Conservation (phyloP, 2,329 filamentous ascomycete genomes). For the Metarhizium album region DNA sequence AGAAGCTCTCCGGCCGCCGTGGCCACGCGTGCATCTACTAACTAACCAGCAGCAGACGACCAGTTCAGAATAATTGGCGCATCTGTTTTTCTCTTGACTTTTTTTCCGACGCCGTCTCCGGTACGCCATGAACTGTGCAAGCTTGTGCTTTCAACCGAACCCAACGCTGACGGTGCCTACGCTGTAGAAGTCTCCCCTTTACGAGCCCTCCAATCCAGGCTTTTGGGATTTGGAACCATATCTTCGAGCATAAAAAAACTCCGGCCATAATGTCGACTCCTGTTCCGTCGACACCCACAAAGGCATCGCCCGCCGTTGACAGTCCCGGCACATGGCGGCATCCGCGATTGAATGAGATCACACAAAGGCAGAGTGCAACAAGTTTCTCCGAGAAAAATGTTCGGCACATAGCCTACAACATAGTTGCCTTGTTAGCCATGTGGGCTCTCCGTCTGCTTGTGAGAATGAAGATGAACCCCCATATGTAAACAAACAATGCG, state of each 20-base stretch:
- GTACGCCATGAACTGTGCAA: background rate
- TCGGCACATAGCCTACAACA: slow-evolving; percentile 58
- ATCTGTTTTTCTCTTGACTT: background rate
- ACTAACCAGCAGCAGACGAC: slow-evolving; percentile 21
- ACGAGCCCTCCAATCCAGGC: background rate
- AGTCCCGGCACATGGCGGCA: slow-evolving; percentile 82
- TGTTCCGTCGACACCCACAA: slow-evolving; percentile 27
- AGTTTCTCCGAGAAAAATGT: slow-evolving; percentile 73
- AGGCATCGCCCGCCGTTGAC: slow-evolving; percentile 30
- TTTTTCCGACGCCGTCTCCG: background rate
- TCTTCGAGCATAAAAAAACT: no score
- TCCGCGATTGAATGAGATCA: slow-evolving; percentile 79
- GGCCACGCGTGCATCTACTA: slow-evolving; percentile 21
- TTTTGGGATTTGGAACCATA: background rate
- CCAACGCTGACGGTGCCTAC: background rate
- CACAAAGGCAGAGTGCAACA: slow-evolving; percentile 64
- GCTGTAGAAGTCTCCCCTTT: background rate
- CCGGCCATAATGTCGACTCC: slow-evolving; percentile 19
- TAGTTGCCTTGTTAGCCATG: slow-evolving; percentile 32
- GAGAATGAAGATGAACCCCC: slow-evolving; percentile 25
- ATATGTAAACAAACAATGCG: slow-evolving; percentile 24
- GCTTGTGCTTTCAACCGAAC: background rate
- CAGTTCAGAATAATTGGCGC: background rate
- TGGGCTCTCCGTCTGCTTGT: slow-evolving; percentile 24
- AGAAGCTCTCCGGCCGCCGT: slow-evolving; percentile 19